Base-by-base conservation (phyloP, 176 grass and related monocot genomes). In the Musa beccarii region DNA sequence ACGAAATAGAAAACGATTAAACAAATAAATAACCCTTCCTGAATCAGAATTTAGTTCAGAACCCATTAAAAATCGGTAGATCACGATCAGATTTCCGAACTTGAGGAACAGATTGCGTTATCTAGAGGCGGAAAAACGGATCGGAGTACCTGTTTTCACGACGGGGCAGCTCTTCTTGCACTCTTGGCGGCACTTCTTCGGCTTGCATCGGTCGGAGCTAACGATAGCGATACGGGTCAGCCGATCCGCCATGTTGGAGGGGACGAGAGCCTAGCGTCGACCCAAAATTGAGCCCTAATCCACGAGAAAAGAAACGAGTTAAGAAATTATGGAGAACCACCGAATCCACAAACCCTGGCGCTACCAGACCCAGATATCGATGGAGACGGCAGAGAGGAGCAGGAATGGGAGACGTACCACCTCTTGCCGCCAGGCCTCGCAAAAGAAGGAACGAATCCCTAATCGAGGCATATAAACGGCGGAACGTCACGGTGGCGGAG, bases 131-230 rank as follows among this genome's bases (percentile, higher is more conserved):
- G 54, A 19, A 43, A 43, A 43, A 43, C 34, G 51, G 3, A 51
- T 56, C 12, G 15, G 1, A 34, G 14, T 75, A 91, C 92, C 88
- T 72, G 88, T 91, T 69, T 87, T 87, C 57, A 86, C 87, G 66
- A 91, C 92, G 24, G 92, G 92, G 57, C 86, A 96, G 26, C 92
- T 89, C 70, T 90, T 86, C 59, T 87, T 85, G 84, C 92, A 91
- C 72, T 96, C 73, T 79, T 89, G 88, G 68, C 86, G 86, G 79
- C 88, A 96, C 86, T 96, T 96, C 76, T 86, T 89, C 22, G 92
- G 88, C 69, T 87, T 87, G 79, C 92, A 96, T 26, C 92, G 83
- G 77, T 95, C 92, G 59, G 86, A 80, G 72, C 74, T 75, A 67
- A 95, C 92, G 78, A 95, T 89, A 54, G 84, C 92, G 72, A 96